These are phyloP conservation scores for Macrolepiota dolichaula DNA, from an alignment of 768 basidiomycete genomes.

Conservation along the genomic window DNA sequence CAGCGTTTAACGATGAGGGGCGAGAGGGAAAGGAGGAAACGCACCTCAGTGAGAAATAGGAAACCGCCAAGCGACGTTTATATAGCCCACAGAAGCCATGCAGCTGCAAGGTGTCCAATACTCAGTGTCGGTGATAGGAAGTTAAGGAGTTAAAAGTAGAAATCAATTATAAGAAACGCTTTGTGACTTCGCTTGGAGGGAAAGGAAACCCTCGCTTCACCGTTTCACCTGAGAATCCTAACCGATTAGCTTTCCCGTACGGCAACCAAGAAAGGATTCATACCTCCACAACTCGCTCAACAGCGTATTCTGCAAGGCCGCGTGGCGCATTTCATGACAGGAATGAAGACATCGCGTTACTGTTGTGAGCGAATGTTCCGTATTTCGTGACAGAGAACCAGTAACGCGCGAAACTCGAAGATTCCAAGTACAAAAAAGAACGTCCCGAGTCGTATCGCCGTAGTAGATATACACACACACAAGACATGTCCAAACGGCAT, in stretches of 20 bases:
- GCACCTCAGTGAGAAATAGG: background rate
- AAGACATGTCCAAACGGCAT: no score
- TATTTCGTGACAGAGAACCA: background rate
- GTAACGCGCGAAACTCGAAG: constrained; percentile 3
- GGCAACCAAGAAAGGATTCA: background rate
- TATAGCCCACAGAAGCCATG: constrained; percentile 3
- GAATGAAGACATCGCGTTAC: background rate
- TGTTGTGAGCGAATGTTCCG: background rate
- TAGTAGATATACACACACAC: background rate
- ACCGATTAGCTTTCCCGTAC: background rate
- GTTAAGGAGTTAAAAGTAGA: background rate
- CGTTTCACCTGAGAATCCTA: background rate
- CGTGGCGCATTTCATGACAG: background rate
- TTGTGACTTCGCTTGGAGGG: background rate
- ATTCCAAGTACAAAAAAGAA: background rate
- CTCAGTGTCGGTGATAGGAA: constrained; percentile 3
- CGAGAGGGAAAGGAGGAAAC: background rate
- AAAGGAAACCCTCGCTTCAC: background rate
- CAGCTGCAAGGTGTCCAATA: constrained; percentile 7
- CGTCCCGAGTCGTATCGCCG: background rate
- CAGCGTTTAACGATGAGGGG: background rate
- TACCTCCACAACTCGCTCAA: background rate
- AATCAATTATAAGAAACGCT: background rate
- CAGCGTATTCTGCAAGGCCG: background rate
- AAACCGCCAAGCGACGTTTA: background rate